Evolutionary conservation across 1,284 basidiomycete genomes (phyloP).

Genomic region (Rhodotorula sp.): DNA sequence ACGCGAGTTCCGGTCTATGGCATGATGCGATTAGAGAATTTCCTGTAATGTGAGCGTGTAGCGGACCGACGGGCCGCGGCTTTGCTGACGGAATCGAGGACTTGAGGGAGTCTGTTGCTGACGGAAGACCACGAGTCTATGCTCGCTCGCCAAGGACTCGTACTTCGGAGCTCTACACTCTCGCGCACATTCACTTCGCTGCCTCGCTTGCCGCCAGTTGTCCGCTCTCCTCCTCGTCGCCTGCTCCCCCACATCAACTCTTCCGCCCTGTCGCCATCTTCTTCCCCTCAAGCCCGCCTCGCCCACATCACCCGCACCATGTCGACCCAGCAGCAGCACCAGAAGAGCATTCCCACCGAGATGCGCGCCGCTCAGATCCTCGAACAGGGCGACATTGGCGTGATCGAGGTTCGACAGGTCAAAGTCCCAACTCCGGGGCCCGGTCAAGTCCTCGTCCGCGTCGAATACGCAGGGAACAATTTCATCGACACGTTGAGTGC

Average conservation of each 20-base stretch:
- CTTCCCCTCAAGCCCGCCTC: background rate
- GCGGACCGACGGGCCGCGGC: no score
- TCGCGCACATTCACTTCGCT: background rate
- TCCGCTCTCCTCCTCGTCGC: background rate
- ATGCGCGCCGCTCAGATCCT: conserved; percentile 57
- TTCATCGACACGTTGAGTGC: conserved; percentile 72
- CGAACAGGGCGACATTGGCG: conserved; percentile 69
- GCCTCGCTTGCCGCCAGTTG: background rate
- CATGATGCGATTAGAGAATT: no score
- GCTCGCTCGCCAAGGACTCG: background rate
- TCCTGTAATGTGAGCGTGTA: no score
- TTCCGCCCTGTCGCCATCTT: background rate
- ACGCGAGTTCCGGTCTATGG: no score
- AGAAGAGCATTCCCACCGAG: no score
- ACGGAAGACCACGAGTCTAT: background rate
- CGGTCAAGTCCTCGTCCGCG: conserved; percentile 75
- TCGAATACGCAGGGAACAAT: conserved; percentile 52
- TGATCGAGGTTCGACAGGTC: conserved; percentile 64
- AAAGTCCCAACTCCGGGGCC: conserved; percentile 63
- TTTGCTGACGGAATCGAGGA: no score
- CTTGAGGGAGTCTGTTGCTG: no score
- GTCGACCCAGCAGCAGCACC: no score
- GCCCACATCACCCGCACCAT: background rate
- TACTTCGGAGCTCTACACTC: background rate
- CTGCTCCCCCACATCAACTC: background rate